Evolutionary conservation across 768 basidiomycete species (phyloP), one percentile per base, ranked within the genome.

Genomic region (Trametes punicea): DNA sequence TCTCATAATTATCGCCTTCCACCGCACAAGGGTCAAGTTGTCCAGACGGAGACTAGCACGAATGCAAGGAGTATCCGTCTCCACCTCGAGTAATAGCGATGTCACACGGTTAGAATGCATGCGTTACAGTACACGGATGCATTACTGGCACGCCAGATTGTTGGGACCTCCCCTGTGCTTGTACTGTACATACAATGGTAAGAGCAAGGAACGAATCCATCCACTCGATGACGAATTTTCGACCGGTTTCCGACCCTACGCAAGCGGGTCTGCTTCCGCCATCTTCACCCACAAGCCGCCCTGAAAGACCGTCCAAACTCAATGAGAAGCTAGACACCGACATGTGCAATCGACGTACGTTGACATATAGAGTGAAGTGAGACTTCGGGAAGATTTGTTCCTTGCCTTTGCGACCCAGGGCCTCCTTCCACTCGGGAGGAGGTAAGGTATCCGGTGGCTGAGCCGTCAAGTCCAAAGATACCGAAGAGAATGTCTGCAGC

Each of bases 371-470:
- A 9, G 48, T 50, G 39, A 56, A 57, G 26, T 61, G 55, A 1
- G 55, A 56, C 51, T 61, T 61, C 18, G 51, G 51, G 51, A 47
- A 46, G 38, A 61, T 51, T 59, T 74, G 74, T 34, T 82, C 80
- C 15, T 65, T 36, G 1, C 67, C 73, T 23, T 69, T 65, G 31
- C 73, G 74, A 5, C 77, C 69, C 7, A 77, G 69, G 36, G 74
- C 76, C 52, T 84, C 82, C 6, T 69, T 66, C 82, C 83, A 84
- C 10, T 69, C 69, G 1, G 68, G 59, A 0, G 82, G 83, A 3
- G 82, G 75, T 23, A 67, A 68, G 2, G 75, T 72, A 6, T 58
- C 67, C 8, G 73, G 67, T 2, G 64, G 70, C 4, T 77, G 73
- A 46, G 81, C 81, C 0, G 75, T 76, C 4, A 66, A 67, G 2